Evolutionary conservation across 2,329 filamentous ascomycete species (phyloP), one percentile per base, ranked within the genome.

Genomic region (Hypoxylon sp.): DNA sequence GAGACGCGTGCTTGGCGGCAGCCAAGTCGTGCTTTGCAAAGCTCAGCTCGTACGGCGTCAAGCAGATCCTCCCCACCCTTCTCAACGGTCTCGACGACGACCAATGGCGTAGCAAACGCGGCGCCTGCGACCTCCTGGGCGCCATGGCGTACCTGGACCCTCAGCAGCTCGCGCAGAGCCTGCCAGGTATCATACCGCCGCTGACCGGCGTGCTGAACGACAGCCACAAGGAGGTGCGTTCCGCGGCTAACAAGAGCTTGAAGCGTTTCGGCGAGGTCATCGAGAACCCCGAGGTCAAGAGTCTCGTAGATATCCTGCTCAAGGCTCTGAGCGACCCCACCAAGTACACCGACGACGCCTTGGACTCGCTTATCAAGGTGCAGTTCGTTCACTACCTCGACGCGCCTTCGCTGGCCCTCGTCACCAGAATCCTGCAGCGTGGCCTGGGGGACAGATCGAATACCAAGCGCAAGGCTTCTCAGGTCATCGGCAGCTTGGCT

Each of bases 201-300:
- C 82, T 99, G 55, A 98, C 96, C 1, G 88, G 89, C 41, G 95
- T 98, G 3, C 80, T 99, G 56, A 99, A 97, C 67, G 95, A 99
- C 78, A 97, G 91, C 69, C 95, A 99, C 78, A 99, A 99, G 75
- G 95, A 99, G 77, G 95, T 99, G 26, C 87, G 95, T 59, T 81
- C 87, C 40, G 93, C 92, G 18, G 95, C 95, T 6, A 99, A 99
- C 76, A 88, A 94, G 76, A 97, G 92, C 78, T 82, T 99, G 78
- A 96, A 99, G 78, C 89, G 95, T 54, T 99, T 99, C 73, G 95
- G 96, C 65, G 96, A 99, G 74, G 96, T 99, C 66, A 99, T 99
- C 74, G 96, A 84, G 75, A 99, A 99, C 74, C 95, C 95, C 3
- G 95, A 99, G 76, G 91, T 99, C 71, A 97, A 97, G 83, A 86